These are phyloP conservation scores for Phoenix dactylifera DNA, from an alignment of 176 grass and related monocot genomes.

Conservation along the genomic window DNA sequence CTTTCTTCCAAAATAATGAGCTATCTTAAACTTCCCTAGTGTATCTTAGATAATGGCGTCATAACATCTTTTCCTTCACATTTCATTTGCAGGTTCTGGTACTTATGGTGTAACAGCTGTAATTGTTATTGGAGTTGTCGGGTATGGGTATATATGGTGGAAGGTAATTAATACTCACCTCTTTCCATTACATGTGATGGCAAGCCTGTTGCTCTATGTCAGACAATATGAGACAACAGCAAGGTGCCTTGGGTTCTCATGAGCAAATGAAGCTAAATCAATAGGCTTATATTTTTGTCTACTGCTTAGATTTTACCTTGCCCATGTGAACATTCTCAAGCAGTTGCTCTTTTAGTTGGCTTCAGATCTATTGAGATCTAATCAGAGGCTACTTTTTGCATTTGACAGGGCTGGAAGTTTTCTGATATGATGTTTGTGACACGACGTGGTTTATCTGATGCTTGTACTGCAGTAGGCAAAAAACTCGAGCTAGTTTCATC, in stretches of 20 bases:
- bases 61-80: not conserved
- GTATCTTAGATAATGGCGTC: too few relatives aligned
- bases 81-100: conserved; percentile 19
- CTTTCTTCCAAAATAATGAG: too few relatives aligned
- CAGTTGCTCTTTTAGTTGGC: too few relatives aligned
- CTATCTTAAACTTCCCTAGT: too few relatives aligned
- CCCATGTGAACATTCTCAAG: too few relatives aligned
- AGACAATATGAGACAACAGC: too few relatives aligned
- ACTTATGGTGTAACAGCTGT: conserved; percentile 31
- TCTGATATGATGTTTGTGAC: conserved; percentile 98
- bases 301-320: too few relatives aligned
- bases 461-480: conserved; percentile 60
- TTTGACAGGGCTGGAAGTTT: conserved; percentile 74
- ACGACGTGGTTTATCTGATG: conserved; percentile 63
- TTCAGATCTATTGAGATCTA: too few relatives aligned
- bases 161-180: conserved; percentile 37
- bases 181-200: not conserved
- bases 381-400: conserved; percentile 11
- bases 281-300: too few relatives aligned
- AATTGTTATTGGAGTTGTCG: conserved; percentile 60
- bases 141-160: conserved; percentile 85
- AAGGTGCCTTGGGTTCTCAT: too few relatives aligned
- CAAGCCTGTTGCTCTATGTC: too few relatives aligned
- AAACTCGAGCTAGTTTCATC: conserved; percentile 83
- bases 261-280: too few relatives aligned